These are phyloP conservation scores for Tricholoma sp. DNA, from an alignment of 768 basidiomycete genomes.

Conservation along the genomic window DNA sequence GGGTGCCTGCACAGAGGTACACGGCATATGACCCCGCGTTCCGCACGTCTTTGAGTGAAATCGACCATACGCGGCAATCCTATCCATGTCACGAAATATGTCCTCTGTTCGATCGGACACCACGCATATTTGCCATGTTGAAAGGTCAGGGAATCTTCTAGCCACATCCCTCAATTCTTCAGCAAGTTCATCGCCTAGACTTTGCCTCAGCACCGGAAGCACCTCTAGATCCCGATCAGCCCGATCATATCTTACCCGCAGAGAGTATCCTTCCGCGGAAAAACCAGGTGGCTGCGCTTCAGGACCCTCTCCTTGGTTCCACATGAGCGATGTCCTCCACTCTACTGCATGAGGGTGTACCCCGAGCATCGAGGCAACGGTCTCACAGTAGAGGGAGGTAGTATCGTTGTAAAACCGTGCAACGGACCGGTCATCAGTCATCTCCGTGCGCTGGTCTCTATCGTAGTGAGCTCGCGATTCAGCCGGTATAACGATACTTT, in stretches of 20 bases:
- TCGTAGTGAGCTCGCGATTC: neutral
- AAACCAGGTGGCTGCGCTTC: too few species aligned
- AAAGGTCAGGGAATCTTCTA: neutral
- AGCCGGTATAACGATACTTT: neutral
- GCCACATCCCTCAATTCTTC: too few species aligned
- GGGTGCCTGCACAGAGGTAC: neutral
- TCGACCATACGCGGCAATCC: neutral
- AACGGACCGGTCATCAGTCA: neutral
- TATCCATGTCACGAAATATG: neutral
- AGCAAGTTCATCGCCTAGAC: too few species aligned
- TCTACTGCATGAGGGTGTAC: neutral
- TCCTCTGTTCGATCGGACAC: neutral
- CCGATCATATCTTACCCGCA: too few species aligned
- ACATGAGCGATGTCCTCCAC: neutral
- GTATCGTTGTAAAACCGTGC: neutral
- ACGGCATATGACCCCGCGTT: neutral
- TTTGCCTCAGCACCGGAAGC: too few species aligned
- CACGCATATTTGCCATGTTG: neutral
- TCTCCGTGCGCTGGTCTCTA: neutral
- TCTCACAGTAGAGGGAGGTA: neutral
- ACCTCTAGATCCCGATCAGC: too few species aligned
- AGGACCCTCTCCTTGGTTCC: neutral
- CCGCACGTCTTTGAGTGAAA: neutral
- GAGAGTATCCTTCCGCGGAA: too few species aligned
- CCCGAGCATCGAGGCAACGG: constrained; percentile 2